A percentile compares a stretch with the other conserved stretches of the same genome.
phyloP scores from a whole-genome alignment of 352 stramenopile species.

The Pythium dissimile region DNA sequence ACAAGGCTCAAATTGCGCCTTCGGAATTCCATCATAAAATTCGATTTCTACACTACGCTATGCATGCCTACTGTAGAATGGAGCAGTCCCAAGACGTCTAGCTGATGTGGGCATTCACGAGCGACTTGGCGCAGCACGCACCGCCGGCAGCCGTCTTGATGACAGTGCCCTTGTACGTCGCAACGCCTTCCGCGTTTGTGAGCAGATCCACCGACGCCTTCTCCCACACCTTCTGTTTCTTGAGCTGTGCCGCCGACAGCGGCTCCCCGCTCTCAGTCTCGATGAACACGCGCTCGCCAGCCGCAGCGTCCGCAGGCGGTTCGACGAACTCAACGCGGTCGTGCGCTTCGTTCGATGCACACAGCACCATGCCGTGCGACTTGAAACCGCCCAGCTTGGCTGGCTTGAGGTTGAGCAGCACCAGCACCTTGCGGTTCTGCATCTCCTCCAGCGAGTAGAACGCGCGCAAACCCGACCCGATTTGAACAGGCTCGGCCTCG shows the following conservation, averaged over 20 bases:
- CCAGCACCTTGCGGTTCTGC: conserved; percentile 92
- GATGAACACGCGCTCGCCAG: conserved; percentile 93
- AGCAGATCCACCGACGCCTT: conserved; percentile 67
- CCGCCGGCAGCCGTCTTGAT: conserved; percentile 75
- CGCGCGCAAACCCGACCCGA: conserved; percentile 93
- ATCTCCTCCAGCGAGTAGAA: conserved; percentile 97
- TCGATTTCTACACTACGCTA: neutral
- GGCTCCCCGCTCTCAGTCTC: conserved; percentile 63
- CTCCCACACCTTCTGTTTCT: conserved; percentile 89
- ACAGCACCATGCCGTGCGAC: conserved; percentile 97
- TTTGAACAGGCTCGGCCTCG: conserved; percentile 89
- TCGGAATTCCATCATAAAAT: neutral
- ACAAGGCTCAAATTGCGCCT: no score
- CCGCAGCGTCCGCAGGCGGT: conserved; percentile 86
- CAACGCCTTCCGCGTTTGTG: conserved; percentile 60
- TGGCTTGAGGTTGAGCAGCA: conserved; percentile 98
- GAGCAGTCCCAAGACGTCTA: conserved; percentile 25
- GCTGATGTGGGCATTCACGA: conserved; percentile 67
- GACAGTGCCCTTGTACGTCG: conserved; percentile 74
- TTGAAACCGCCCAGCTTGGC: conserved; percentile 96
- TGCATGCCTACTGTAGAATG: no score
- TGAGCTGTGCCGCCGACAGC: conserved; percentile 74
- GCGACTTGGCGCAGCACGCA: conserved; percentile 52
- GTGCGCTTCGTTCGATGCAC: conserved; percentile 83
- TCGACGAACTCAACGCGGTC: conserved; percentile 94